phyloP scores from a whole-genome alignment of 2,329 filamentous ascomycete species.

The Magnaporthiopsis incrustans region DNA sequence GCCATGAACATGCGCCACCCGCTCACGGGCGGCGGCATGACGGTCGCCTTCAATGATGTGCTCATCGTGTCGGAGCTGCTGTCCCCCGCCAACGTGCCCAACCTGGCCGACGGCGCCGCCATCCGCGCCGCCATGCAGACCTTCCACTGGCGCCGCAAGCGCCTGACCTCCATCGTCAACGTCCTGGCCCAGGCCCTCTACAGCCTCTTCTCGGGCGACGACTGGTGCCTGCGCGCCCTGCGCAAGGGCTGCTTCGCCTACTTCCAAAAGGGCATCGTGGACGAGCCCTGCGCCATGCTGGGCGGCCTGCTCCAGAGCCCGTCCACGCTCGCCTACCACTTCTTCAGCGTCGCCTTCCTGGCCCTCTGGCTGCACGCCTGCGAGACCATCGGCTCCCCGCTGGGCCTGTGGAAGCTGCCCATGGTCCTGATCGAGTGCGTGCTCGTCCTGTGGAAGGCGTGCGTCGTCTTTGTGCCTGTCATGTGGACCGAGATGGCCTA shows the following conservation, averaged over 20 bases:
- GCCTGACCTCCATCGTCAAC: slow-evolving; percentile 81
- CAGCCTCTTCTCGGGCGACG: slow-evolving; percentile 79
- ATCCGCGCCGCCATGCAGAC: slow-evolving; percentile 61
- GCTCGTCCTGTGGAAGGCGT: slow-evolving; percentile 71
- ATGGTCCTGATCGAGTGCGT: slow-evolving; percentile 57
- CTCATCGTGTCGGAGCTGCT: slow-evolving; percentile 69
- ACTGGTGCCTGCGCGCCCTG: slow-evolving; percentile 66
- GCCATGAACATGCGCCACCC: slow-evolving; percentile 99
- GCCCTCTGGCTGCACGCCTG: slow-evolving; percentile 57
- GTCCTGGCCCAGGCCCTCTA: slow-evolving; percentile 96
- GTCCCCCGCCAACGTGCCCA: slow-evolving; percentile 57
- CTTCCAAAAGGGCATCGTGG: slow-evolving; percentile 69
- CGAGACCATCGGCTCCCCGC: slow-evolving; percentile 33
- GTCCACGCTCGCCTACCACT: slow-evolving; percentile 76
- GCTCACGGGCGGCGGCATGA: slow-evolving; percentile 95
- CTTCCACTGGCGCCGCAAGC: slow-evolving; percentile 86
- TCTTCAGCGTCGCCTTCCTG: slow-evolving; percentile 80
- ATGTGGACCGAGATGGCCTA: slow-evolving; percentile 38
- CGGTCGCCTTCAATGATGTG: slow-evolving; percentile 90
- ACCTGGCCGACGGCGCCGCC: slow-evolving; percentile 56
- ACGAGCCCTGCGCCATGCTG: slow-evolving; percentile 74
- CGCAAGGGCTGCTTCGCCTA: slow-evolving; percentile 90
- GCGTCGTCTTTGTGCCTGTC: slow-evolving; percentile 74
- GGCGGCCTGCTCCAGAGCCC: slow-evolving; percentile 75
- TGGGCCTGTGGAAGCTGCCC: slow-evolving; percentile 52